phyloP scores from a whole-genome alignment of 2,329 filamentous ascomycete species.

The Teratosphaeria gauchensis region DNA sequence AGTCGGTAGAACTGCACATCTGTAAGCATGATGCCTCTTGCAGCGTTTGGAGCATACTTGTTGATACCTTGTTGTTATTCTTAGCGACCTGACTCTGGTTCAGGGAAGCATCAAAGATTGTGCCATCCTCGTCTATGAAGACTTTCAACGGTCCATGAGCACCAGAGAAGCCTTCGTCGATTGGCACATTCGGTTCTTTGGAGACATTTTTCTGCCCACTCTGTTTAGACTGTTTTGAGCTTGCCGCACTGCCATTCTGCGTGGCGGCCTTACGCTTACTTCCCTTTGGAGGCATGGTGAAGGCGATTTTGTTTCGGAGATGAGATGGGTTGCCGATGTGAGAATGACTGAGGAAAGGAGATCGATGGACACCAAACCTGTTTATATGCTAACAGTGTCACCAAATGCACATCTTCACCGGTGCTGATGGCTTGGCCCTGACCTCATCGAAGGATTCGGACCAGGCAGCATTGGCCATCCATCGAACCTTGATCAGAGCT shows the following conservation, averaged over 20 bases:
- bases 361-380: too few relatives aligned
- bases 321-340: too few relatives aligned
- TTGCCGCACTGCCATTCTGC: neutral
- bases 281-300: slow-evolving; percentile 2
- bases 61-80: slow-evolving; percentile 83
- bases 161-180: slow-evolving; percentile 35
- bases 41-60: slow-evolving; percentile 26
- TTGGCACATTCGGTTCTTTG: slow-evolving; percentile 32
- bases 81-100: slow-evolving; percentile 63
- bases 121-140: slow-evolving; percentile 29
- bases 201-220: neutral
- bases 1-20: slow-evolving; percentile 9
- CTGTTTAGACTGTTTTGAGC: slow-evolving; percentile 1
- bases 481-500: too few relatives aligned
- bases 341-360: too few relatives aligned
- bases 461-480: too few relatives aligned
- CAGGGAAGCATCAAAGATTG: slow-evolving; percentile 69
- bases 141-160: neutral
- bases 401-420: too few relatives aligned
- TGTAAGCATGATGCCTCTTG: neutral
- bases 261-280: slow-evolving; percentile 1
- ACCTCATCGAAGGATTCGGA: too few relatives aligned
- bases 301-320: too few relatives aligned
- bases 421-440: too few relatives aligned
- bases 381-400: too few relatives aligned